Conservation (phyloP, 2,329 filamentous ascomycete genomes). For the Stemphylium beticola region DNA sequence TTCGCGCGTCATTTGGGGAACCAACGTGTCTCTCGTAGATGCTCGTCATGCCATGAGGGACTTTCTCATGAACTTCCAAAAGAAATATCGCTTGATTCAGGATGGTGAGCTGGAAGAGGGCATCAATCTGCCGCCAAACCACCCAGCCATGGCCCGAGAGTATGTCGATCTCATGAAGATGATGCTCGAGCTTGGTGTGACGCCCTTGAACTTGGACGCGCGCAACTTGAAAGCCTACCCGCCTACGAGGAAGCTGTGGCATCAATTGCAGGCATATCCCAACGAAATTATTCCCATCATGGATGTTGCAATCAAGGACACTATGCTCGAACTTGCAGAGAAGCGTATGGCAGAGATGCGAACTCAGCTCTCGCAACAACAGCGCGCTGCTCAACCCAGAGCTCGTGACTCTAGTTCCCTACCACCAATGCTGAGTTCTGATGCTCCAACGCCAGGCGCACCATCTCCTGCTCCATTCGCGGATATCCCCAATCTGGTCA, state of each 20-base stretch:
- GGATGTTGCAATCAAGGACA: conserved; percentile 92
- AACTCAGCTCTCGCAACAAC: conserved; percentile 60
- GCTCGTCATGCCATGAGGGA: conserved; percentile 88
- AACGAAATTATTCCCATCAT: conserved; percentile 96
- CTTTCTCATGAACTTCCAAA: conserved; percentile 89
- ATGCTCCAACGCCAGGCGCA: conserved; percentile 60
- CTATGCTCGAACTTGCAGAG: conserved; percentile 87
- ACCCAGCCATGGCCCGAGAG: conserved; percentile 77
- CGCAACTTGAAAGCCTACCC: conserved; percentile 92
- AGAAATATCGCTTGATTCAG: conserved; percentile 90
- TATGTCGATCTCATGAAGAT: conserved; percentile 86
- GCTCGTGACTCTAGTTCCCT: conserved; percentile 70
- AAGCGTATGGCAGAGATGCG: conserved; percentile 76
- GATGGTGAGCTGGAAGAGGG: conserved; percentile 78
- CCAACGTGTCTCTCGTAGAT: conserved; percentile 91
- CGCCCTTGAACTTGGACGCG: conserved; percentile 85
- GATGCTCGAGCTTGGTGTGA: conserved; percentile 86
- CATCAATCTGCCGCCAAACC: conserved; percentile 69
- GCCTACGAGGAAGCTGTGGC: conserved; percentile 90
- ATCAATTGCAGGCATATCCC: conserved; percentile 91
- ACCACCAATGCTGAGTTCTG: conserved; percentile 79
- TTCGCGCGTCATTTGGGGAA: conserved; percentile 91
- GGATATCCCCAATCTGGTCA: conserved; percentile 71
- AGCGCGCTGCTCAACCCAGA: conserved; percentile 54
- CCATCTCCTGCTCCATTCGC: conserved; percentile 42